Evolutionary conservation across 2,329 filamentous ascomycete genomes (phyloP), one percentile per base, ranked within the genome.

Genomic region (Pestalotiopsis sp.): DNA sequence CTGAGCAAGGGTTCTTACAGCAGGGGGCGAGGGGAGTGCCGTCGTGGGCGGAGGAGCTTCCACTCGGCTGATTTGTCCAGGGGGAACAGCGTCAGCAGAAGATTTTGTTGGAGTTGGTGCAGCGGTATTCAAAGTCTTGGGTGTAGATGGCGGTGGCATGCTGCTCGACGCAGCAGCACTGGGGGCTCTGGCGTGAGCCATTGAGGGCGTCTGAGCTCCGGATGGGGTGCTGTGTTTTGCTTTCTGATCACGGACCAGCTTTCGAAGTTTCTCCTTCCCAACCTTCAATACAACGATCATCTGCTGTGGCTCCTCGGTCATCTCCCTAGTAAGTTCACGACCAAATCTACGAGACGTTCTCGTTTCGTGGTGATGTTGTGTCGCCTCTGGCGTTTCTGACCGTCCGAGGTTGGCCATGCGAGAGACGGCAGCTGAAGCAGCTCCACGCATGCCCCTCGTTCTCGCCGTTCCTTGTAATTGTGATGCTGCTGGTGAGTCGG

Each of bases 361-460:
- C 1, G 92, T 88, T 78, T 97, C 94, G 74, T 93, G 89, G 74
- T 90, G 90, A 73, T 91, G 91, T 72, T 87, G 83, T 67, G 85
- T 87, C 11, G 91, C 85, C 78, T 98, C 96, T 3, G 96, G 96
- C 0, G 96, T 98, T 78, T 95, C 93, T 39, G 95, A 98, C 70
- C 96, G 91, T 64, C 91, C 90, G 64, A 93, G 78, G 71, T 93
- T 92, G 45, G 91, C 91, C 89, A 98, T 95, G 67, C 95, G 92
- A 72, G 94, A 93, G 77, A 95, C 93, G 4, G 95, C 95, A 58
- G 92, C 92, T 31, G 91, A 91, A 17, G 95, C 95, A 17, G 95
- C 95, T 66, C 94, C 94, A 68, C 95, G 91, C 88, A 98, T 94
- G 63, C 92, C 92, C 78, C 95, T 89, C 9, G 94, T 97, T 71